phyloP scores from a whole-genome alignment of 1,284 basidiomycete species.

The Sporisorium reilianum region DNA sequence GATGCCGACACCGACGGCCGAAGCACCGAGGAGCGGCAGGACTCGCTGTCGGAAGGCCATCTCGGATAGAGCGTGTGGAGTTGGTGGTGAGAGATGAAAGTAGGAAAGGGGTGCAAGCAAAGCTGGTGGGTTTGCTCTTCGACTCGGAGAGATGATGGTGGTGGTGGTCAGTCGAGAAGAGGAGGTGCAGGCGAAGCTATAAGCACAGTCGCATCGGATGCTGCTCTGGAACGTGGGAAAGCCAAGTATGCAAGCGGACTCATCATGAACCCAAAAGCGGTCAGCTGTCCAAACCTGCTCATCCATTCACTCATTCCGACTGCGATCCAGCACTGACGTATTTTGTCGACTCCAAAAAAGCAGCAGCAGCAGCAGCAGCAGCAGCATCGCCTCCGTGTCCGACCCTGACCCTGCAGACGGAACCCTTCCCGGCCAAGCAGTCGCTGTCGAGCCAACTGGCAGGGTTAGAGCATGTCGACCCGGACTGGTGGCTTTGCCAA shows the following conservation, averaged over 20 bases:
- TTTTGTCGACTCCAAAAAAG: background rate
- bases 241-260: constrained; percentile 35
- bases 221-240: constrained; percentile 4
- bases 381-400: too few species aligned
- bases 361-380: too few species aligned
- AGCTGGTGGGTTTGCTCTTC: background rate
- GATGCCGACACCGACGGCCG: constrained; percentile 49
- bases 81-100: background rate
- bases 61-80: background rate
- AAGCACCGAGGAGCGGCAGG: constrained; percentile 42
- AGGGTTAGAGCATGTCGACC: background rate
- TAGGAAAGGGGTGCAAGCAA: background rate
- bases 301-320: constrained; percentile 16
- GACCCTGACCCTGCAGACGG: too few species aligned
- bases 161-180: background rate
- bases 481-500: background rate
- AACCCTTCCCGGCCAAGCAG: background rate
- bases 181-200: background rate
- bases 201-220: background rate
- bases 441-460: background rate
- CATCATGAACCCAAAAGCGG: constrained; percentile 12
- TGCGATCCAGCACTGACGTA: constrained; percentile 33
- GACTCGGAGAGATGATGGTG: constrained; percentile 5
- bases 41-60: constrained; percentile 53
- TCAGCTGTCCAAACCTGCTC: background rate